Base-by-base conservation (phyloP, 2,329 filamentous ascomycete species). In the Talaromyces sp. region DNA sequence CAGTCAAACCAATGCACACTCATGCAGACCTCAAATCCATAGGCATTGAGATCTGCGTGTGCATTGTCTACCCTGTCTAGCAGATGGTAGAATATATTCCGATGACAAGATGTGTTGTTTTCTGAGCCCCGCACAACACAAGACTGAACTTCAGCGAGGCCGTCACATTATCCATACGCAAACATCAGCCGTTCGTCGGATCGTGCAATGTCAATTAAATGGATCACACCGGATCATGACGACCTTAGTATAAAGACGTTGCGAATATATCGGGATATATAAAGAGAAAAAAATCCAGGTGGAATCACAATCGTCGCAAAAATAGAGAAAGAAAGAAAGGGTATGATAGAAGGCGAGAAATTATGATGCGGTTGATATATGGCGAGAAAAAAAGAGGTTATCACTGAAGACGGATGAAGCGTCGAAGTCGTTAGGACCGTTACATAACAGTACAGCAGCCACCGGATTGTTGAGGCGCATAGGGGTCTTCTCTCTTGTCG, bases 391-490 rank as follows among this genome's bases (percentile, higher is more conserved):
- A 47, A 53, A 56, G 25, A 25, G 25, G 6, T 36, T 53, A 39
- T 52, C 49, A 52, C n/a, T 52, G 30, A 36, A 59, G 53, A 39
- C 28, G 51, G 59, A 47, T 42, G 42, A 57, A 36, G 47, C 28
- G 59, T 39, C 42, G 28, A 28, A 55, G 44, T 52, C 56, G 19
- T 58, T 30, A 49, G 55, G 54, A 47, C 55, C 36, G 61, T 81
- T 84, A 98, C 93, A 98, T 98, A 79, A 99, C 88, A 72, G 89
- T 84, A 82, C 95, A 99, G 86, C 95, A 99, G 71, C 92, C 90
- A 74, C 88, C 90, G 61, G 86, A 91, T 81, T 96, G 92, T 82
- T 96, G 93, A 69, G 93, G 93, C 72, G 93, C 92, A 76, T 99
- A 99, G n/a, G 95, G 95, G 76, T 99, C 95, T 75, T 98, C 95